These are phyloP conservation scores for Ramaria rubella DNA, from an alignment of 768 basidiomycete species.

Conservation along the genomic window DNA sequence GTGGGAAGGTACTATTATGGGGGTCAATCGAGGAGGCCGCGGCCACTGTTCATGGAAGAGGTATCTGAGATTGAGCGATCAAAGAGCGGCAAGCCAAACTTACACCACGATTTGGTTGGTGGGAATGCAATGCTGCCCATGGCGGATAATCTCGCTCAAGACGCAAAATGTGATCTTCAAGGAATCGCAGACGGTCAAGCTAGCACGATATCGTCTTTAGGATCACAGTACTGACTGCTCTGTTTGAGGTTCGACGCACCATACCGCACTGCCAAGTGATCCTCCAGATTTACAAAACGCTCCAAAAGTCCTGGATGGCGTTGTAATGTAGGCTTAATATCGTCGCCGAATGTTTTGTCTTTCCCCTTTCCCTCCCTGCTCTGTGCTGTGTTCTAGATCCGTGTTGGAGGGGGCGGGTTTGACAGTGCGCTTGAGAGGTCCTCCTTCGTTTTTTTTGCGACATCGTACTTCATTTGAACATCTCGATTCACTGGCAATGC, in stretches of 20 bases:
- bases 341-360: constrained; percentile 8
- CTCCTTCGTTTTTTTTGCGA: constrained; percentile 79
- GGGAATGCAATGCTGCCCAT: constrained; percentile 86
- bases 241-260: constrained; percentile 35
- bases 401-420: constrained; percentile 24
- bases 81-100: constrained; percentile 24
- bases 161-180: constrained; percentile 71
- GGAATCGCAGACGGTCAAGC: constrained; percentile 54
- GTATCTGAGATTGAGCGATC: neutral
- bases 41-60: constrained; percentile 54
- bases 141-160: constrained; percentile 81
- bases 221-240: neutral
- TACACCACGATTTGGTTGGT: constrained; percentile 76
- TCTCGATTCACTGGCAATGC: constrained; percentile 63
- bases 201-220: neutral
- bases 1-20: constrained; percentile 71
- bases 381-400: constrained; percentile 18
- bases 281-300: constrained; percentile 59
- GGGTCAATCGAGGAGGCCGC: constrained; percentile 69
- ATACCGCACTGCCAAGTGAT: constrained; percentile 67
- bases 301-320: constrained; percentile 57
- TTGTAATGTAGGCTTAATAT: constrained; percentile 31
- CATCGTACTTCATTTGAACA: constrained; percentile 80
- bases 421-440: constrained; percentile 59
- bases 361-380: constrained; percentile 43